These are phyloP conservation scores for Juglanconis sp. DNA, from an alignment of 2,329 filamentous ascomycete species.

Conservation along the genomic window DNA sequence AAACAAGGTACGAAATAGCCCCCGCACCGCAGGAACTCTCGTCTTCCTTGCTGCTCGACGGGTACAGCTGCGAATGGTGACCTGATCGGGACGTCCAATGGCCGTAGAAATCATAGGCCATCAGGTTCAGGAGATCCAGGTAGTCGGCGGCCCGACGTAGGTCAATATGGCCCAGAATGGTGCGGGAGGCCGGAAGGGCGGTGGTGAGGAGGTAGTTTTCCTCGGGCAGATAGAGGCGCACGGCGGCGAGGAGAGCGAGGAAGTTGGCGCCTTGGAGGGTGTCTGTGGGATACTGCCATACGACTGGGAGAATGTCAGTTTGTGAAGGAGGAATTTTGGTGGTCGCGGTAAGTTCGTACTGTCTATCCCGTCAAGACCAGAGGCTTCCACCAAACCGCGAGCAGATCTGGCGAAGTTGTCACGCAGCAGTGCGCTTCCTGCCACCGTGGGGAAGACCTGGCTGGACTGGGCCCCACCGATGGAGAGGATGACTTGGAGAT, in stretches of 20 bases:
- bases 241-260: constrained; percentile 61
- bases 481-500: constrained; percentile 73
- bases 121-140: constrained; percentile 74
- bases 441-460: constrained; percentile 65
- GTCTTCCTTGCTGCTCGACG: constrained; percentile 47
- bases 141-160: constrained; percentile 59
- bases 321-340: not conserved
- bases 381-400: constrained; percentile 64
- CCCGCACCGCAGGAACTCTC: constrained; percentile 67
- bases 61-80: constrained; percentile 73
- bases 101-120: constrained; percentile 77
- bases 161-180: constrained; percentile 67
- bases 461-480: constrained; percentile 67
- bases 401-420: constrained; percentile 71
- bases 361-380: constrained; percentile 72
- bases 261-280: constrained; percentile 67
- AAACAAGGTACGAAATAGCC: constrained; percentile 62
- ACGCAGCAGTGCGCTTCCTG: constrained; percentile 55
- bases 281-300: constrained; percentile 75
- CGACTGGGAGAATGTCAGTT: constrained; percentile 49
- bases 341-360: constrained; percentile 47
- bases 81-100: constrained; percentile 66
- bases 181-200: constrained; percentile 65
- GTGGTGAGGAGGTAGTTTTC: constrained; percentile 69
- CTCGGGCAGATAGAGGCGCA: constrained; percentile 65